A percentile compares a stretch with the other conserved stretches of the same genome.
These are phyloP conservation scores for Papiliotrema laurentii DNA, from an alignment of 1,284 basidiomycete genomes.

Conservation along the genomic window DNA sequence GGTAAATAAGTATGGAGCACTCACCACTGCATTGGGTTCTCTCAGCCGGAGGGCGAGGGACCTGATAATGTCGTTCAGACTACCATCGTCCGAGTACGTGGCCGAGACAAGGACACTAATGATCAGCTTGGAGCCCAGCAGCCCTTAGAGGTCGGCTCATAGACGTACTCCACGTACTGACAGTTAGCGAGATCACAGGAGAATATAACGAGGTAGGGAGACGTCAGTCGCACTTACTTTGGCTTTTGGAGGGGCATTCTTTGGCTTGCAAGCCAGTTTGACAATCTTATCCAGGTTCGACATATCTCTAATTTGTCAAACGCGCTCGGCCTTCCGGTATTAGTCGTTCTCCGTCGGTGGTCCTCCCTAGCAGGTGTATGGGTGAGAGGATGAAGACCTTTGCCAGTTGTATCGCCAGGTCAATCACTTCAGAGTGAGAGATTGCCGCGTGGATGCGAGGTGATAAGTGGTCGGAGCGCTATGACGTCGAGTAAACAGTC, in stretches of 20 bases:
- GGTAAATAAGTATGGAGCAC: too few species aligned
- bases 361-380: too few species aligned
- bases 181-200: background rate
- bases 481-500: too few species aligned
- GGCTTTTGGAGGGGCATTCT: constrained; percentile 84
- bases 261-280: constrained; percentile 90
- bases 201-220: background rate
- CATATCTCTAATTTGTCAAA: too few species aligned
- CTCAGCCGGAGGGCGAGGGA: constrained; percentile 75
- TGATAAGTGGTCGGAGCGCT: too few species aligned
- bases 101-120: constrained; percentile 85
- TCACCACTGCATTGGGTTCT: constrained; percentile 83
- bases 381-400: too few species aligned
- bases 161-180: constrained; percentile 7
- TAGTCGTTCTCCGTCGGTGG: too few species aligned
- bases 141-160: background rate
- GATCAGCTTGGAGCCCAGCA: background rate
- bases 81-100: constrained; percentile 87
- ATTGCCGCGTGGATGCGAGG: too few species aligned
- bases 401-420: too few species aligned
- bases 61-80: constrained; percentile 85
- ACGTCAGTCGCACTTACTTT: constrained; percentile 57
- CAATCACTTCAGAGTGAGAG: too few species aligned
- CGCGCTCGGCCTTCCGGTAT: too few species aligned
- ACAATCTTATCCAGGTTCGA: constrained; percentile 56